phyloP scores from a whole-genome alignment of 2,329 filamentous ascomycete species.

The Leptodontidium sp. region DNA sequence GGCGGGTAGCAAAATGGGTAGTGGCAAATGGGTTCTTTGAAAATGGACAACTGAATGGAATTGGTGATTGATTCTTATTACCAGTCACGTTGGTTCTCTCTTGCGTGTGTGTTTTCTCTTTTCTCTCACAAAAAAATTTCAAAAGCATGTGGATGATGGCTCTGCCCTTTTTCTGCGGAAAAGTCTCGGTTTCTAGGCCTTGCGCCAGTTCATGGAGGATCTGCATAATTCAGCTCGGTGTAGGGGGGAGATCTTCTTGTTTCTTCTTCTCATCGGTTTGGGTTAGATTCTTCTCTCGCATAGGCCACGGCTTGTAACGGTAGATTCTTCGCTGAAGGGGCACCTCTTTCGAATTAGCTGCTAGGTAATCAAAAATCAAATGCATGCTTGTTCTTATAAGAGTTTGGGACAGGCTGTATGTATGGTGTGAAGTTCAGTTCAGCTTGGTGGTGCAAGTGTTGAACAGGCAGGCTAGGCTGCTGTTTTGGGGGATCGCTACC shows the following conservation, averaged over 20 bases:
- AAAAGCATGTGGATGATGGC: conserved; percentile 27
- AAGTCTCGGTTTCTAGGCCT: not conserved
- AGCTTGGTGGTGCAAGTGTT: too few species aligned
- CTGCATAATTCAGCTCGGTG: conserved; percentile 23
- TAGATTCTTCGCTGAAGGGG: conserved; percentile 31
- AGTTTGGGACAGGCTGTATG: too few species aligned
- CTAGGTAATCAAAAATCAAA: conserved; percentile 16
- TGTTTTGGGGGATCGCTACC: too few species aligned
- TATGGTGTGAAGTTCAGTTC: too few species aligned
- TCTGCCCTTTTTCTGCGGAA: conserved; percentile 12
- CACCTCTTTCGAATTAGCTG: conserved; percentile 26
- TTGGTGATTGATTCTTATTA: conserved; percentile 27
- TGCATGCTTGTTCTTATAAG: not conserved
- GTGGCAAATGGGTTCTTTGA: conserved; percentile 24
- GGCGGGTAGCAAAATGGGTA: conserved; percentile 18
- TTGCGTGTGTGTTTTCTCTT: conserved; percentile 17
- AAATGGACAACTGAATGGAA: conserved; percentile 29
- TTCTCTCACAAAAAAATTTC: conserved; percentile 6
- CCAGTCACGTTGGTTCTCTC: conserved; percentile 17
- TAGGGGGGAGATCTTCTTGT: conserved; percentile 18
- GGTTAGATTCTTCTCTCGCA: conserved; percentile 26
- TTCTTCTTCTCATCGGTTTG: conserved; percentile 23
- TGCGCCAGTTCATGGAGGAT: not conserved
- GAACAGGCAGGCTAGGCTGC: too few species aligned
- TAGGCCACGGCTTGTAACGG: conserved; percentile 32